Conservation (phyloP, 306 rosid species). For the Quercus ilex region DNA sequence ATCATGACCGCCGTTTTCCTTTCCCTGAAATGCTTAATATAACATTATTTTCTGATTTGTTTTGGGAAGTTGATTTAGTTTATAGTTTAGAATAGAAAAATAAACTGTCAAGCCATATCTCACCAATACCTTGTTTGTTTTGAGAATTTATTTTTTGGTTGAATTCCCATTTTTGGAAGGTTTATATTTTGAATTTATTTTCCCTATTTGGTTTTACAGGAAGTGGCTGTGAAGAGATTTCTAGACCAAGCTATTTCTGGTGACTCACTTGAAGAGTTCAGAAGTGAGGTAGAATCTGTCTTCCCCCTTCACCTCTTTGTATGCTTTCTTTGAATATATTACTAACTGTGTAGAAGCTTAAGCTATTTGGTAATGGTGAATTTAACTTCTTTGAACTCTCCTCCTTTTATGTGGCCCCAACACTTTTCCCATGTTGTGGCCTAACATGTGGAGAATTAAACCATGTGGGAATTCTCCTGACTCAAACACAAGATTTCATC, state of each 20-base stretch:
- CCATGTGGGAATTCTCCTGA: background rate
- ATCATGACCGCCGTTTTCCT: background rate
- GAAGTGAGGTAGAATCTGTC: constrained; percentile 65
- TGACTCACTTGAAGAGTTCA: constrained; percentile 92
- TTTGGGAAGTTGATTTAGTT: background rate
- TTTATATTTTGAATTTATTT: constrained; percentile 12
- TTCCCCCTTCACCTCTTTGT: background rate
- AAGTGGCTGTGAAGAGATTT: constrained; percentile 94
- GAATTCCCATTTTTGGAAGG: constrained; percentile 13
- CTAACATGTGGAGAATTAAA: background rate
- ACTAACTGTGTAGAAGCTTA: background rate
- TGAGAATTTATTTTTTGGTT: constrained; percentile 7
- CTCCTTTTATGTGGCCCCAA: background rate
- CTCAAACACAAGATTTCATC: background rate
- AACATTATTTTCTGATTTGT: background rate
- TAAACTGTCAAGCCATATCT: background rate
- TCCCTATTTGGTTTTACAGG: constrained; percentile 46
- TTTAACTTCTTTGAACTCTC: too few species aligned
- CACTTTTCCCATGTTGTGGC: background rate
- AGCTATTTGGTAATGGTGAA: background rate
- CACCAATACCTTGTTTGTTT: background rate
- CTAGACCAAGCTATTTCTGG: constrained; percentile 83
- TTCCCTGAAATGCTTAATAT: background rate
- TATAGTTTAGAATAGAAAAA: background rate
- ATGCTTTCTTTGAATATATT: background rate